phyloP scores from a whole-genome alignment of 78 protist genomes.

The Protostelium mycophagum region DNA sequence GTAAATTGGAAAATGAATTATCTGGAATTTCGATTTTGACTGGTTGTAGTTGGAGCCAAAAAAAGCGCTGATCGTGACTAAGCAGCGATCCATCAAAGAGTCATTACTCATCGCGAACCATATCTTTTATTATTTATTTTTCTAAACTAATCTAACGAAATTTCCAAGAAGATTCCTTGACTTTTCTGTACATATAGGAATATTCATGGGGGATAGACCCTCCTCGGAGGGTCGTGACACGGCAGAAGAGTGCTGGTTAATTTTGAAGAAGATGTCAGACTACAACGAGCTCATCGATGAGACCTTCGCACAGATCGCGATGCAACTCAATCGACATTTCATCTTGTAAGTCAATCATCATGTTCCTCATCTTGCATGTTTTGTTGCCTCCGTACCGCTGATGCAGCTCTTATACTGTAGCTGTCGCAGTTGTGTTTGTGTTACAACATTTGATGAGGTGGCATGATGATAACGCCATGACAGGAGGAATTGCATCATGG shows the following conservation, averaged over 20 bases:
- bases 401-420: too few relatives aligned
- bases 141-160: neutral
- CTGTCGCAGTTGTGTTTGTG: neutral
- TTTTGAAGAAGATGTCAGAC: neutral
- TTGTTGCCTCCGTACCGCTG: too few relatives aligned
- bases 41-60: neutral
- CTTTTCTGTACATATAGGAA: neutral
- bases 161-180: neutral
- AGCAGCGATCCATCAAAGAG: neutral
- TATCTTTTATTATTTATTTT: too few relatives aligned
- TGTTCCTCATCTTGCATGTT: too few relatives aligned
- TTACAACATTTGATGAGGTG: neutral
- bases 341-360: too few relatives aligned
- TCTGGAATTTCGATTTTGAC: neutral
- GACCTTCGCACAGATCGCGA: neutral
- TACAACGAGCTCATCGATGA: neutral
- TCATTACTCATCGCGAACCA: neutral
- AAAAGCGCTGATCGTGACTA: neutral
- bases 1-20: too few relatives aligned
- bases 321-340: neutral
- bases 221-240: neutral
- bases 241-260: neutral
- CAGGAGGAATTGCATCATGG: neutral
- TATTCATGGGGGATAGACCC: neutral
- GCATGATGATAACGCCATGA: too few relatives aligned